Evolutionary conservation across 2,329 filamentous ascomycete species (phyloP).

Genomic region (Thielaviopsis ethacetica): DNA sequence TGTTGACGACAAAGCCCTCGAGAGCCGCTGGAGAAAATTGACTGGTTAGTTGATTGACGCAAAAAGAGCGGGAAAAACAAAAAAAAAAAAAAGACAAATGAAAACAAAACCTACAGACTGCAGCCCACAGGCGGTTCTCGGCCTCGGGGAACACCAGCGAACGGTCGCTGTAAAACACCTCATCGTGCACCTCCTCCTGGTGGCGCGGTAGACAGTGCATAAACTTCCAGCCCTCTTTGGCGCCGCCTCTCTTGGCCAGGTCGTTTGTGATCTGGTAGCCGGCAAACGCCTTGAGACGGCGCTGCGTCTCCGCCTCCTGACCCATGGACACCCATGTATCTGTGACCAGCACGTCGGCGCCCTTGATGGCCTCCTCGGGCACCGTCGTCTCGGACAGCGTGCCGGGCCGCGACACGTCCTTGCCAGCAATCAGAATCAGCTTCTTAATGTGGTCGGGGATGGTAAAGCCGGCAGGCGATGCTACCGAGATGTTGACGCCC

Average conservation of each 20-base stretch:
- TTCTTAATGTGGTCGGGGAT: constrained; percentile 62
- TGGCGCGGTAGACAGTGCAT: constrained; percentile 97
- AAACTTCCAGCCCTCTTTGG: constrained; percentile 84
- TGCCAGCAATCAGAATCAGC: constrained; percentile 49
- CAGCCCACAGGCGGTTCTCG: constrained; percentile 87
- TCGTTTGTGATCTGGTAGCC: constrained; percentile 87
- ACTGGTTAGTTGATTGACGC: background rate
- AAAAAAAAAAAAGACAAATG: background rate
- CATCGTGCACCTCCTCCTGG: constrained; percentile 80
- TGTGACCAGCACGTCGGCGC: constrained; percentile 80
- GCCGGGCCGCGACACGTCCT: constrained; percentile 41
- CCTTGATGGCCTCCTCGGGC: constrained; percentile 71
- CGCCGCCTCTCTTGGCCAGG: constrained; percentile 67
- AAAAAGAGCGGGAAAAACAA: no score
- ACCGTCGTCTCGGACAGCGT: constrained; percentile 58
- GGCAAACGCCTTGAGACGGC: constrained; percentile 63
- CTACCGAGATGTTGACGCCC: constrained; percentile 72
- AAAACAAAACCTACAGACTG: constrained; percentile 44
- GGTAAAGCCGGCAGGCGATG: constrained; percentile 69
- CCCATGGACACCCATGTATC: constrained; percentile 99
- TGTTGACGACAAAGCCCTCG: constrained; percentile 87
- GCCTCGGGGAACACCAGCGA: constrained; percentile 88
- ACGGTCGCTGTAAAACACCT: constrained; percentile 77
- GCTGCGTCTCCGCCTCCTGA: constrained; percentile 70
- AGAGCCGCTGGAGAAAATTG: constrained; percentile 42